A percentile compares a stretch with the other conserved stretches of the same genome.
Evolutionary conservation across 306 rosid genomes (phyloP).

Genomic region (Abrus pulchellus): DNA sequence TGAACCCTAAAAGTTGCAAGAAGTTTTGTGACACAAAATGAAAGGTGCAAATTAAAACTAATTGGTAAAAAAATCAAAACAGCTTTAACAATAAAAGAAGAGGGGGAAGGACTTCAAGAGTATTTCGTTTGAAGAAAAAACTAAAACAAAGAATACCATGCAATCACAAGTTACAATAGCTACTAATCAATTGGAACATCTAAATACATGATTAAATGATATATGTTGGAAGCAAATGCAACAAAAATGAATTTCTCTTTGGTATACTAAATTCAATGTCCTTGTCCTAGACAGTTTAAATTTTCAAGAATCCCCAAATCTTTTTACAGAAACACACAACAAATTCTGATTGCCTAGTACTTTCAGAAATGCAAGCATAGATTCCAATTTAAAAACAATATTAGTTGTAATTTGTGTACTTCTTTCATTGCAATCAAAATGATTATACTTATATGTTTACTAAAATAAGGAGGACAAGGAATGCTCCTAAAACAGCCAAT

Average conservation of each 20-base stretch:
- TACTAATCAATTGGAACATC: slow-evolving; percentile 28
- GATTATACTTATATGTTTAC: slow-evolving; percentile 10
- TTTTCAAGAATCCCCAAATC: slow-evolving; percentile 15
- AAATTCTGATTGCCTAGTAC: slow-evolving; percentile 3
- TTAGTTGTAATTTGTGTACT: not conserved
- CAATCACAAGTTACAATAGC: slow-evolving; percentile 36
- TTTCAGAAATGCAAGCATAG: slow-evolving; percentile 26
- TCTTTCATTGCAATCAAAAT: slow-evolving; percentile 7
- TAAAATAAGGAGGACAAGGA: slow-evolving; percentile 7
- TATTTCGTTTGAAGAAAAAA: slow-evolving; percentile 6
- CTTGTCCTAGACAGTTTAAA: slow-evolving; percentile 9
- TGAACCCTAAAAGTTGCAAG: slow-evolving; percentile 64
- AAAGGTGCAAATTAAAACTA: slow-evolving; percentile 41
- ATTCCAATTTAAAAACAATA: slow-evolving; percentile 30
- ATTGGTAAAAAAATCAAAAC: slow-evolving; percentile 29
- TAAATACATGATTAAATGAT: slow-evolving; percentile 10
- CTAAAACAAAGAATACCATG: slow-evolving; percentile 17
- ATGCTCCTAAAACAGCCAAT: slow-evolving; percentile 17
- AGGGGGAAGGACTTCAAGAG: slow-evolving; percentile 17
- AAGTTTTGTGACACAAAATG: slow-evolving; percentile 40
- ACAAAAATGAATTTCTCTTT: slow-evolving; percentile 2
- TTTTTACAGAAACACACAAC: slow-evolving; percentile 20
- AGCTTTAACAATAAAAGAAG: slow-evolving; percentile 33
- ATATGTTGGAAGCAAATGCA: slow-evolving; percentile 24
- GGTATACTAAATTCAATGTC: slow-evolving; percentile 1